These are phyloP conservation scores for Triglochin maritima DNA, from an alignment of 106 monocot species.

Conservation along the genomic window DNA sequence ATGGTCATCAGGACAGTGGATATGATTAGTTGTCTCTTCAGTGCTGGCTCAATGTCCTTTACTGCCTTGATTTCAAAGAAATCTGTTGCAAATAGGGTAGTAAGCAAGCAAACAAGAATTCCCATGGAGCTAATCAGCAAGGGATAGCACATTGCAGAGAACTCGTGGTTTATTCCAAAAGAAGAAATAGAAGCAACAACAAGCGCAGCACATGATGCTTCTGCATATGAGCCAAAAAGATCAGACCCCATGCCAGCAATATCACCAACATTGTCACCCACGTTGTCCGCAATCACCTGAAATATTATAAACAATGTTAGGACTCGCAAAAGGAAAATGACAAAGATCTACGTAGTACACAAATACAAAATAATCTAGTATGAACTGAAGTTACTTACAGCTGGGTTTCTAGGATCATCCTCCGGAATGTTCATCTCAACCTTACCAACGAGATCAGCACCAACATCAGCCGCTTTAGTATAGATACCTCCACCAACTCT, in stretches of 20 bases:
- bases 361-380: background rate
- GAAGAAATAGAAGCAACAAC: constrained; percentile 26
- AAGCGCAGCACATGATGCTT: constrained; percentile 19
- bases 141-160: constrained; percentile 23
- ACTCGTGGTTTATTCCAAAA: constrained; percentile 22
- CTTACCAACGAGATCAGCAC: constrained; percentile 24
- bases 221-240: constrained; percentile 25
- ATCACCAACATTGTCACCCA: constrained; percentile 29
- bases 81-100: constrained; percentile 21
- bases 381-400: constrained; percentile 2
- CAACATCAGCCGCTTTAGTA: constrained; percentile 26
- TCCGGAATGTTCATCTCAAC: constrained; percentile 22
- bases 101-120: constrained; percentile 22
- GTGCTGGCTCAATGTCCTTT: constrained; percentile 21
- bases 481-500: constrained; percentile 27
- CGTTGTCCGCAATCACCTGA: constrained; percentile 26
- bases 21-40: constrained; percentile 22
- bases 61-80: constrained; percentile 19
- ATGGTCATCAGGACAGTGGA: constrained; percentile 17
- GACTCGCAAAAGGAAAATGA: background rate
- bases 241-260: constrained; percentile 30
- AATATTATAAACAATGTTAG: background rate
- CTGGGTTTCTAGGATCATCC: constrained; percentile 25
- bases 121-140: constrained; percentile 26
- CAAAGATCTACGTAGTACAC: background rate